Percentiles rank a stretch among this genome's conserved stretches.
These are phyloP conservation scores for Schwanniomyces sp. DNA, from an alignment of 805 yeast genomes.

Conservation along the genomic window DNA sequence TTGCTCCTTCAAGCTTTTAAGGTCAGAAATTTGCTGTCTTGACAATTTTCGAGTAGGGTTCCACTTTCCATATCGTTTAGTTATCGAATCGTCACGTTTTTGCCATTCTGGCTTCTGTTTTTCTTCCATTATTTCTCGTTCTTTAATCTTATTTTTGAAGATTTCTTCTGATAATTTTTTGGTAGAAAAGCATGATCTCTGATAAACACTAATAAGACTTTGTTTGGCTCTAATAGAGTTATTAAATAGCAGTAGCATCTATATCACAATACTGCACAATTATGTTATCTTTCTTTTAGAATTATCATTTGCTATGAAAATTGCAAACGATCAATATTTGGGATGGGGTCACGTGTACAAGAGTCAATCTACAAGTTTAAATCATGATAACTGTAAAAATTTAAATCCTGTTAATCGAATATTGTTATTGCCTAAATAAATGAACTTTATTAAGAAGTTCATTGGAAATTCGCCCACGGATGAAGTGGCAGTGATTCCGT, in stretches of 20 bases:
- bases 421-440: conserved; percentile 17
- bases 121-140: conserved; percentile 42
- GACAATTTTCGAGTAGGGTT: conserved; percentile 66
- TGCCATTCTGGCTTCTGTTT: conserved; percentile 55
- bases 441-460: conserved; percentile 74
- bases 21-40: conserved; percentile 65
- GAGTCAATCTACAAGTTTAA: neutral
- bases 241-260: neutral
- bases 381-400: neutral
- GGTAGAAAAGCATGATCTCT: neutral
- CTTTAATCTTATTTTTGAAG: conserved; percentile 14
- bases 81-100: conserved; percentile 62
- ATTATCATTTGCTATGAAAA: neutral
- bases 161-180: conserved; percentile 5
- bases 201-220: neutral
- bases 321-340: neutral
- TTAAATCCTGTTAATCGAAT: neutral
- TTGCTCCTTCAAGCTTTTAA: conserved; percentile 54
- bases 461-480: conserved; percentile 57
- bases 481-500: conserved; percentile 66
- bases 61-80: conserved; percentile 67
- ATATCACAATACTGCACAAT: neutral
- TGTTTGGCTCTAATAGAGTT: neutral
- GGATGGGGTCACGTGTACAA: neutral
- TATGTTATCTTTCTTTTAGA: neutral